Evolutionary conservation across 495 filamentous ascomycete genomes (phyloP).

Genomic region (Pyronema domesticum): DNA sequence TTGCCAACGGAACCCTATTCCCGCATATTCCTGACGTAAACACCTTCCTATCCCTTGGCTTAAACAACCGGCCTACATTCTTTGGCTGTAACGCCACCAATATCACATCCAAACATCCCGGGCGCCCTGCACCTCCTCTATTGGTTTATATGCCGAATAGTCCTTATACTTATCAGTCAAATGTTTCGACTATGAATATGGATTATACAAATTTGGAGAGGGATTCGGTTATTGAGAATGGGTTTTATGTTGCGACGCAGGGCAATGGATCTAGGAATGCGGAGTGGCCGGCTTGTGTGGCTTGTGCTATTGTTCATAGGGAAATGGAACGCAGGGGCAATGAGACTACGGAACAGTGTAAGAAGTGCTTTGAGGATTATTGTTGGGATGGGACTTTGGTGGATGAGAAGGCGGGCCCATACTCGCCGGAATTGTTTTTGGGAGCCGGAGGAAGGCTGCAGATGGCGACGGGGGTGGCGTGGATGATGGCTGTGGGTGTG

Average conservation of each 20-base stretch:
- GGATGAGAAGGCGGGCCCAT: slow-evolving; percentile 22
- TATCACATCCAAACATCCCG: slow-evolving; percentile 28
- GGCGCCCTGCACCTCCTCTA: slow-evolving; percentile 37
- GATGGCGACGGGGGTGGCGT: neutral
- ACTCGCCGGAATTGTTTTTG: slow-evolving; percentile 6
- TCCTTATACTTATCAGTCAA: slow-evolving; percentile 56
- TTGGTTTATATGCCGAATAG: slow-evolving; percentile 83
- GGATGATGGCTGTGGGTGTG: neutral
- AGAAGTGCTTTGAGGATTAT: slow-evolving; percentile 56
- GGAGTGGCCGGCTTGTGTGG: slow-evolving; percentile 63
- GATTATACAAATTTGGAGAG: slow-evolving; percentile 44
- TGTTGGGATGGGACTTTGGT: slow-evolving; percentile 72
- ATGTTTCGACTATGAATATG: slow-evolving; percentile 54
- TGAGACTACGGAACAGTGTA: slow-evolving; percentile 40
- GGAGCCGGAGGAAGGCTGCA: neutral
- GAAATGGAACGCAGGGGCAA: slow-evolving; percentile 51
- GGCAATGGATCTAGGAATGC: slow-evolving; percentile 57
- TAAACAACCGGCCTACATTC: slow-evolving; percentile 77
- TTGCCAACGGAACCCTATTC: slow-evolving; percentile 70
- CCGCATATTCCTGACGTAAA: slow-evolving; percentile 63
- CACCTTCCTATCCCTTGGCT: slow-evolving; percentile 71
- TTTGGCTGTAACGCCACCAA: slow-evolving; percentile 75
- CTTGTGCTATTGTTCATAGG: slow-evolving; percentile 70
- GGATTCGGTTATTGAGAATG: slow-evolving; percentile 66
- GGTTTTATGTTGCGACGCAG: slow-evolving; percentile 62